phyloP scores from a whole-genome alignment of 1,284 basidiomycete genomes.

The Cutaneotrichosporon dermatis region DNA sequence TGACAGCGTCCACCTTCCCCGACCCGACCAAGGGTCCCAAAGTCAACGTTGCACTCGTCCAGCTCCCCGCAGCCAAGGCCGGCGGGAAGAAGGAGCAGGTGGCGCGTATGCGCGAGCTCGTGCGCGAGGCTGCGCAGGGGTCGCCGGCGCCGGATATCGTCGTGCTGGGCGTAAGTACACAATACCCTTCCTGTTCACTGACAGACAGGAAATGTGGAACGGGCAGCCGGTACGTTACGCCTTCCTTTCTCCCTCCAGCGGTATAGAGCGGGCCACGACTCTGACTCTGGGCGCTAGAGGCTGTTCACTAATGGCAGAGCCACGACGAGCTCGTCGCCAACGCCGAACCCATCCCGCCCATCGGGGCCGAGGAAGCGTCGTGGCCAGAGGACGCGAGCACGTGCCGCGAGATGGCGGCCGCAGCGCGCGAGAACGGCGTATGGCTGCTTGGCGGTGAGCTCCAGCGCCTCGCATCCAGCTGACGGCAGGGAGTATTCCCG shows the following conservation, averaged over 20 bases:
- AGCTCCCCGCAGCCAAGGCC: conserved; percentile 8
- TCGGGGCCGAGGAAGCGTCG: neutral
- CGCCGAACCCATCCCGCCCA: conserved; percentile 10
- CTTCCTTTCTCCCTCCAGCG: too few species aligned
- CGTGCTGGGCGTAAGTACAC: conserved; percentile 12
- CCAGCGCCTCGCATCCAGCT: neutral
- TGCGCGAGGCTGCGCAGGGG: conserved; percentile 1
- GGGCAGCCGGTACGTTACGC: neutral
- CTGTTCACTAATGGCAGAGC: neutral
- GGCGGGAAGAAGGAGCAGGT: conserved; percentile 4
- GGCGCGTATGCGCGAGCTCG: conserved; percentile 13
- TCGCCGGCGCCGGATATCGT: conserved; percentile 4
- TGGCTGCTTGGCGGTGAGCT: conserved; percentile 68
- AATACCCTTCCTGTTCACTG: too few species aligned
- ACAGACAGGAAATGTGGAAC: conserved; percentile 18
- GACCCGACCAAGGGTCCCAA: conserved; percentile 2
- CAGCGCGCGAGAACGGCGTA: conserved; percentile 65
- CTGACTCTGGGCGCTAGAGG: too few species aligned
- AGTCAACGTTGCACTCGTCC: conserved; percentile 12
- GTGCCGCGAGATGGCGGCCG: conserved; percentile 67
- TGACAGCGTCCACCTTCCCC: neutral
- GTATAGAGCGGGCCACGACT: too few species aligned
- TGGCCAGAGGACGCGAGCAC: conserved; percentile 49
- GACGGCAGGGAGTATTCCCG: conserved; percentile 67
- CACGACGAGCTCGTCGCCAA: conserved; percentile 8